Evolutionary conservation across 805 yeast species (phyloP), one percentile per base, ranked within the genome.

Genomic region (Nakazawaea wickerhamii): DNA sequence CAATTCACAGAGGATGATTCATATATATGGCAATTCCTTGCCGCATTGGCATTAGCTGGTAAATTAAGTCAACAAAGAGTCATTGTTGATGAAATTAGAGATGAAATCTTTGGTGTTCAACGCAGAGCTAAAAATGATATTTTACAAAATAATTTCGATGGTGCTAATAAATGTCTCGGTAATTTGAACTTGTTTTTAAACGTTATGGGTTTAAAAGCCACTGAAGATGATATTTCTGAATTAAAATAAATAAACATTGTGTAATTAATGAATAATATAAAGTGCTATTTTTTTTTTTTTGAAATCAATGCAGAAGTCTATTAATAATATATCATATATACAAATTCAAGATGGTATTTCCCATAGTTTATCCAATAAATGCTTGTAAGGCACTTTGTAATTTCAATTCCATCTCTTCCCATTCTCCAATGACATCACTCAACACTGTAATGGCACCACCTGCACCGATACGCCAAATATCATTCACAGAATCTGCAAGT

Each of bases 361-460:
- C 15, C 36, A 17, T n/a, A 10, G 6, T 22, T 13, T 34, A 21
- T 22, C 20, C 6, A 14, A 6, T 57, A 53, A 88, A 88, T 6
- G 84, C 81, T 53, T 81, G 93, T 40, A 88, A 59, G 8, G 91
- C 95, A 58, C 91, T 81, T 30, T 80, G 78, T 25, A 93, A 64
- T 60, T 93, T 93, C 10, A 84, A 65, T 36, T 71, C 60, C 95
- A 93, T 84, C 58, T 93, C 99, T 23, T 87, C 89, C 84, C 93
- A 86, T 60, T 93, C 99, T 2, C 82, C 91, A 19, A 76, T 77
- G n/a, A 70, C 66, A 20, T 86, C 79, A 57, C 96, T 87, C 47
- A 93, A 66, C 2, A 89, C 90, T 0, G 98, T 93, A 35, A 93
- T 80, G 14, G 98, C 99, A 4, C 99, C 99, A 13, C 99, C 99